Percentiles rank a stretch among this genome's conserved stretches.
Evolutionary conservation across 805 yeast genomes (phyloP).

Genomic region (Lipomyces oligophaga): DNA sequence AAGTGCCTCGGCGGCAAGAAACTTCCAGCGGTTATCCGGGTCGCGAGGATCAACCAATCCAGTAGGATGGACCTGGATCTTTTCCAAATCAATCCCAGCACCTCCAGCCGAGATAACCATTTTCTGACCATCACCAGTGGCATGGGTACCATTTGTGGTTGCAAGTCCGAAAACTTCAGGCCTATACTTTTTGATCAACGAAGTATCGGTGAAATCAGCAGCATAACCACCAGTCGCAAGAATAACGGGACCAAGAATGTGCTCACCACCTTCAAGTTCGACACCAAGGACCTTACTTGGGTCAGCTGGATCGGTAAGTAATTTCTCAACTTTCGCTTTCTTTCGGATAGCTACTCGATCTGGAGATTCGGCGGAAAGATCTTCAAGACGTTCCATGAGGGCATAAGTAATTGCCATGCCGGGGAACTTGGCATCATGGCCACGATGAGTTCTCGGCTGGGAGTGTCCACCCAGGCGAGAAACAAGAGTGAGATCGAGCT

Average conservation of each 20-base stretch:
- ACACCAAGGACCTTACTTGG: constrained; percentile 43
- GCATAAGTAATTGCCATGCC: constrained; percentile 63
- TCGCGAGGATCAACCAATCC: constrained; percentile 57
- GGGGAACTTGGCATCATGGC: constrained; percentile 60
- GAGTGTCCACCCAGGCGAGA: constrained; percentile 83
- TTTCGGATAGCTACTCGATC: constrained; percentile 42
- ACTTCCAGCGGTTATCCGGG: constrained; percentile 48
- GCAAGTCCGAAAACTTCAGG: constrained; percentile 57
- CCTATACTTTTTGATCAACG: constrained; percentile 52
- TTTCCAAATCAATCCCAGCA: constrained; percentile 57
- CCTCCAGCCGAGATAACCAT: constrained; percentile 48
- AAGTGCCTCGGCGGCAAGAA: constrained; percentile 62
- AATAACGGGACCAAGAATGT: constrained; percentile 53
- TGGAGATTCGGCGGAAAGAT: constrained; percentile 45
- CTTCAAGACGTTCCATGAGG: constrained; percentile 49
- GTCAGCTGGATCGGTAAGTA: constrained; percentile 39
- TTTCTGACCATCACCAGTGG: constrained; percentile 62
- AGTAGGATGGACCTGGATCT: constrained; percentile 66
- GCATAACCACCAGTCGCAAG: constrained; percentile 67
- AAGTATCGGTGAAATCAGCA: constrained; percentile 53
- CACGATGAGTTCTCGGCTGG: constrained; percentile 75
- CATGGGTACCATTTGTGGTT: constrained; percentile 58
- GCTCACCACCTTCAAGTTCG: constrained; percentile 38
- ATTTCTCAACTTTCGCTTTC: constrained; percentile 44
- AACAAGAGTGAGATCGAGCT: constrained; percentile 60